A percentile compares a stretch with the other conserved stretches of the same genome.
Evolutionary conservation across 2,329 filamentous ascomycete species (phyloP).

Genomic region (Didymella glomerata): DNA sequence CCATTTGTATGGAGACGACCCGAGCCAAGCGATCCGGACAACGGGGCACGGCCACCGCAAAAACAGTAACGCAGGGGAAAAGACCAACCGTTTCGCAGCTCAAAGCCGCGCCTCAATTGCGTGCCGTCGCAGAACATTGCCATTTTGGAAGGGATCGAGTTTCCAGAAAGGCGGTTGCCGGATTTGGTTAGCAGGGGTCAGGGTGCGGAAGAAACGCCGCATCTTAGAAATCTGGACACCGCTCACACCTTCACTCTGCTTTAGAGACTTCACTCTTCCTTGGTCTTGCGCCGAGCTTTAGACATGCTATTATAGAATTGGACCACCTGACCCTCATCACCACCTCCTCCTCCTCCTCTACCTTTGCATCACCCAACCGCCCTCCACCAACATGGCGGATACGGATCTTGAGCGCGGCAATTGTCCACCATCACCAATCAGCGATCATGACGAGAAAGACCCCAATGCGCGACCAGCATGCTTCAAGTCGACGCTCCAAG

Average conservation of each 20-base stretch:
- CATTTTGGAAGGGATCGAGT: background rate
- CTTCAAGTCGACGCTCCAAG: constrained; percentile 69
- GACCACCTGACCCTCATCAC: background rate
- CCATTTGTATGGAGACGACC: background rate
- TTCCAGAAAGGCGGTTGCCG: background rate
- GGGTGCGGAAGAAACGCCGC: constrained; percentile 17
- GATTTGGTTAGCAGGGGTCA: background rate
- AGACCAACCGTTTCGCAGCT: background rate
- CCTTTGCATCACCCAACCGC: background rate
- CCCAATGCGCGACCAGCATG: constrained; percentile 60
- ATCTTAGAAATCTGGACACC: constrained; percentile 7
- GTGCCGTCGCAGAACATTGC: constrained; percentile 3
- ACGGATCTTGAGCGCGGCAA: constrained; percentile 28
- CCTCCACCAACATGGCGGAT: constrained; percentile 21
- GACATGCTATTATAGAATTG: constrained; percentile 5
- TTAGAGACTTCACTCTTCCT: background rate
- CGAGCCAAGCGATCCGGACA: background rate
- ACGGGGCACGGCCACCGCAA: background rate
- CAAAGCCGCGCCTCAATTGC: background rate
- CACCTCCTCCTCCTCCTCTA: background rate
- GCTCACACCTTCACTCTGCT: constrained; percentile 1
- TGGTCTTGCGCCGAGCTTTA: background rate
- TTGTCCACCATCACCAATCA: constrained; percentile 30
- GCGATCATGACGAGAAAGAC: constrained; percentile 35
- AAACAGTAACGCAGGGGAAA: background rate